Base-by-base conservation (phyloP, 768 basidiomycete species). In the Mycena rosella region DNA sequence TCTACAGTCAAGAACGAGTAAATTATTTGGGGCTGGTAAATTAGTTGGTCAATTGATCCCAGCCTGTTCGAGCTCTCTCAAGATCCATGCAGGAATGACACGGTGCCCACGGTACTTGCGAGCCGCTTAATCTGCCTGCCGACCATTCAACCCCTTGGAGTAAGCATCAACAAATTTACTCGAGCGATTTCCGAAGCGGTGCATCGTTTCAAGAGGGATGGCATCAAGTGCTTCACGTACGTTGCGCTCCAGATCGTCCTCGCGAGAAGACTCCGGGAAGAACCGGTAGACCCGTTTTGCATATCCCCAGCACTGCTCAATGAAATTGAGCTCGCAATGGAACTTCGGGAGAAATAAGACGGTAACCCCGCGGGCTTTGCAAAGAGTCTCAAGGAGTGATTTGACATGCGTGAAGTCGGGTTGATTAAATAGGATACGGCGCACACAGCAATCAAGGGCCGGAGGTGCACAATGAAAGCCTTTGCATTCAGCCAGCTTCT, bases 281-380 rank as follows among this genome's bases (percentile, higher is more conserved):
- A n/a, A n/a, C n/a, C n/a, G n/a, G n/a, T n/a, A n/a, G n/a, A n/a
- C n/a, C n/a, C n/a, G n/a, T n/a, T n/a, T n/a, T n/a, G n/a, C n/a
- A n/a, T n/a, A n/a, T n/a, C n/a, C n/a, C n/a, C n/a, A n/a, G n/a
- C n/a, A n/a, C n/a, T n/a, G n/a, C n/a, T n/a, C n/a, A n/a, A n/a
- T 78, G 32, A 70, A 70, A 53, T 78, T 77, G 27, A 77, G 66
- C 69, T 77, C 70, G 30, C 55, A 59, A 22, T 65, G 64, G 27
- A 65, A 59, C 20, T 59, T 65, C 7, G 48, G 56, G 36, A 65
- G 38, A n/a, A 69, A 69, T 11, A 69, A 11, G 42, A 69, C 30
- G 5, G 7, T 11, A 24, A 69, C 13, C 5, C 61, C 61, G 5
- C 15, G 34, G 0, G 13, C 18, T 3, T 26, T 29, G 42, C 68